These are phyloP conservation scores for Leishmania mexicana DNA, from an alignment of 208 protist genomes.

Conservation along the genomic window DNA sequence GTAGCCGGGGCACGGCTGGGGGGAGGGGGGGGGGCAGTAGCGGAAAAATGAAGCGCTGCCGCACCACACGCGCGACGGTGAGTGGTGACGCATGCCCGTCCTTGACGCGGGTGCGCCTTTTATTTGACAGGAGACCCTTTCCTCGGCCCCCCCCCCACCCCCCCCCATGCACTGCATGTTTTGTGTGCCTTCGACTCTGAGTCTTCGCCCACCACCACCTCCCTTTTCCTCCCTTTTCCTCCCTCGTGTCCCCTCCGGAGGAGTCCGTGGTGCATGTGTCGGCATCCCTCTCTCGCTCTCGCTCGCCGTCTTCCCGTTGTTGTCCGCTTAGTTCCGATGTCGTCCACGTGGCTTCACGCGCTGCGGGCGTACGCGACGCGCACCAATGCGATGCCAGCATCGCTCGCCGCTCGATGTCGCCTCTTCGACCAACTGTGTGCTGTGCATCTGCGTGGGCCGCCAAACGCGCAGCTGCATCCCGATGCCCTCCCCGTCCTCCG, in stretches of 20 bases:
- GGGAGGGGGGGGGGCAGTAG: background rate
- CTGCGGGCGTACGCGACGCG: constrained; percentile 25
- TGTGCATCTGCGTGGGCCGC: constrained; percentile 38
- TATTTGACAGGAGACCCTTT: background rate
- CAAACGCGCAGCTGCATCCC: constrained; percentile 22
- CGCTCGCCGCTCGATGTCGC: constrained; percentile 12
- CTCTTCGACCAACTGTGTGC: constrained; percentile 40
- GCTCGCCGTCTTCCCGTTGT: background rate
- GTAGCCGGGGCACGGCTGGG: background rate
- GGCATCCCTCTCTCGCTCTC: background rate
- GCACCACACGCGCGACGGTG: background rate
- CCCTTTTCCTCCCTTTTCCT: background rate
- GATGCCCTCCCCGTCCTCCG: constrained; percentile 49
- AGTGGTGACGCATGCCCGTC: background rate
- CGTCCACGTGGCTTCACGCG: constrained; percentile 36
- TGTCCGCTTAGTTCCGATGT: constrained; percentile 7
- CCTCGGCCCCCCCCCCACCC: background rate
- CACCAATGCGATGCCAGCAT: constrained; percentile 9
- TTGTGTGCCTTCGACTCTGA: background rate
- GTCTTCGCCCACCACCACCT: background rate
- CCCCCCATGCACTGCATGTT: background rate
- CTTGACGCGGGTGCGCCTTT: background rate
- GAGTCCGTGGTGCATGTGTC: background rate
- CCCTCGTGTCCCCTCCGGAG: background rate
- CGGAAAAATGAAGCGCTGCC: background rate